These are phyloP conservation scores for Lyophyllum atratum DNA, from an alignment of 768 basidiomycete genomes.

Conservation along the genomic window DNA sequence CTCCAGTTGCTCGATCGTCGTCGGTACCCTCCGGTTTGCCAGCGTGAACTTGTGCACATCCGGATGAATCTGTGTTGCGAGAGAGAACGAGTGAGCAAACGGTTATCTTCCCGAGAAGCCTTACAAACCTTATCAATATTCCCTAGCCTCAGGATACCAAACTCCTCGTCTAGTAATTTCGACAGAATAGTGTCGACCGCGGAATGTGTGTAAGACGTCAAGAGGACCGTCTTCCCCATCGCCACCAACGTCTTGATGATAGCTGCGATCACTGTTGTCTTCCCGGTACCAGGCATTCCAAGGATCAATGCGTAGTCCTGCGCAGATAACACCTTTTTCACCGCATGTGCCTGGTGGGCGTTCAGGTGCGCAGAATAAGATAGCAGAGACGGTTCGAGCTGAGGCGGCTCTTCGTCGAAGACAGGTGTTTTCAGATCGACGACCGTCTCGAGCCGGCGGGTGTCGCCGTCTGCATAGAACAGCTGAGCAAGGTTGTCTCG, in stretches of 20 bases:
- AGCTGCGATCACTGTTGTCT: slow-evolving; percentile 92
- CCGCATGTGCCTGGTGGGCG: slow-evolving; percentile 67
- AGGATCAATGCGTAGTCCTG: slow-evolving; percentile 90
- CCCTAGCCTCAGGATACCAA: slow-evolving; percentile 81
- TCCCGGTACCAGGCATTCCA: slow-evolving; percentile 99
- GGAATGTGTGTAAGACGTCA: slow-evolving; percentile 96
- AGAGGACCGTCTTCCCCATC: slow-evolving; percentile 82
- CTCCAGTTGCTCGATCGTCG: slow-evolving; percentile 82
- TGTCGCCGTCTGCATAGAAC: slow-evolving; percentile 81
- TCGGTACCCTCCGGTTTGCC: slow-evolving; percentile 51
- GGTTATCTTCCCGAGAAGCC: not conserved
- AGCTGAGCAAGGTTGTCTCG: slow-evolving; percentile 88
- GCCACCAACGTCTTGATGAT: slow-evolving; percentile 79
- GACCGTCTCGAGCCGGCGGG: slow-evolving; percentile 65
- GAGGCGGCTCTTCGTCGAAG: slow-evolving; percentile 46
- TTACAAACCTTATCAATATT: slow-evolving; percentile 83
- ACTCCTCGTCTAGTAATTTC: slow-evolving; percentile 69
- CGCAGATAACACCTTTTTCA: slow-evolving; percentile 74
- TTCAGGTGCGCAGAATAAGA: slow-evolving; percentile 55
- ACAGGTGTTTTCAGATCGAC: slow-evolving; percentile 77
- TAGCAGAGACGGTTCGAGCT: slow-evolving; percentile 21
- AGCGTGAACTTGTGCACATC: slow-evolving; percentile 75
- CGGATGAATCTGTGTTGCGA: slow-evolving; percentile 69
- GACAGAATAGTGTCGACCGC: slow-evolving; percentile 96
- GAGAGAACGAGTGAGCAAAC: not conserved